Percentiles rank a stretch among this genome's conserved stretches.
Evolutionary conservation across 1,284 basidiomycete species (phyloP).

Genomic region (Trametes polyzona): DNA sequence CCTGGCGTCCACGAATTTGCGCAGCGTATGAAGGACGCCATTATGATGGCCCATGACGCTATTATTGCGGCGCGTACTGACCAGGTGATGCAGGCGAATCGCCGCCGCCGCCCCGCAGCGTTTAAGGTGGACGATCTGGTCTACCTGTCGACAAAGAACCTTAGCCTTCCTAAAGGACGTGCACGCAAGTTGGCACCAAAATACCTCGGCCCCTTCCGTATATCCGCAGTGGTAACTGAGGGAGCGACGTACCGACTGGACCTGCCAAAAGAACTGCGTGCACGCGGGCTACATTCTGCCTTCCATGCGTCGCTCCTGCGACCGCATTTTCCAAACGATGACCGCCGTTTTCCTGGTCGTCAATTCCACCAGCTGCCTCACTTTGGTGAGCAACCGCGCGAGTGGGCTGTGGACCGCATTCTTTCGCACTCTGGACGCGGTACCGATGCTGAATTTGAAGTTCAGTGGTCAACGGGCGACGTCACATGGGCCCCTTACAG

Average conservation of each 20-base stretch:
- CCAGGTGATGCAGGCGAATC: constrained; percentile 27
- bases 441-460: constrained; percentile 31
- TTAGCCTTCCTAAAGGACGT: constrained; percentile 25
- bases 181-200: constrained; percentile 34
- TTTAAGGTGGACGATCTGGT: constrained; percentile 34
- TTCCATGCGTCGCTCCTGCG: constrained; percentile 35
- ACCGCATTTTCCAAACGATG: constrained; percentile 30
- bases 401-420: constrained; percentile 34
- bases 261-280: constrained; percentile 28
- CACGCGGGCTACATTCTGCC: constrained; percentile 27
- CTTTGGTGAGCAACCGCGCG: constrained; percentile 31
- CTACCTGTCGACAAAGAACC: constrained; percentile 38
- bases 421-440: constrained; percentile 34
- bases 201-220: constrained; percentile 30
- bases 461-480: constrained; percentile 39
- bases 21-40: neutral
- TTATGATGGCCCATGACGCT: constrained; percentile 29
- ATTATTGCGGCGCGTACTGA: constrained; percentile 27
- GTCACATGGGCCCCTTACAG: constrained; percentile 34
- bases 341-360: constrained; percentile 30
- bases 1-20: constrained; percentile 26
- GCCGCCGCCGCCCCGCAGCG: neutral
- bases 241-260: constrained; percentile 30
- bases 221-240: neutral
- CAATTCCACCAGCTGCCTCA: constrained; percentile 30